Conservation (phyloP, 179 eudicot species). For the Heliamphora pulchella region DNA sequence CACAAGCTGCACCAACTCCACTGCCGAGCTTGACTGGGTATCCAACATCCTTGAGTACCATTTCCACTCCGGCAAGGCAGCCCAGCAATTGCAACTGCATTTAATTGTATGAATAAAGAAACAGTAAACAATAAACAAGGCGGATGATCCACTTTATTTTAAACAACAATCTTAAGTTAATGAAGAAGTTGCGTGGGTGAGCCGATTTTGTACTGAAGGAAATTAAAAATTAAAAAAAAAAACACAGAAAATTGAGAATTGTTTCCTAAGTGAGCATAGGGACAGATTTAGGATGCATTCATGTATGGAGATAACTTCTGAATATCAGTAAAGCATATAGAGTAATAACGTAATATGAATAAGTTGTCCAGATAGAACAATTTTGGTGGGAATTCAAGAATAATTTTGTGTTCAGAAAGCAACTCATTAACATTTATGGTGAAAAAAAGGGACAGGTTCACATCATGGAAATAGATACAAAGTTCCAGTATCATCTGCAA, state of each 20-base stretch:
- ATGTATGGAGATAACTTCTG: background rate
- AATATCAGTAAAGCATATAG: too few species aligned
- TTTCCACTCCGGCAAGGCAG: constrained; percentile 65
- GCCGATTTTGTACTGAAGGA: too few species aligned
- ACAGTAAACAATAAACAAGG: background rate
- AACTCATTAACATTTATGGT: background rate
- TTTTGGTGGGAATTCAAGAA: background rate
- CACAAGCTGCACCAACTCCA: constrained; percentile 87
- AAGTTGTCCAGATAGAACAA: background rate
- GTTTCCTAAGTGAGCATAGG: background rate
- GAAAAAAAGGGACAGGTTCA: background rate
- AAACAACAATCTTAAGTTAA: background rate
- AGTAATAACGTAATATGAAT: too few species aligned
- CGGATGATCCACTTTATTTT: too few species aligned
- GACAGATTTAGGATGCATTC: background rate
- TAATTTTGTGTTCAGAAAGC: background rate
- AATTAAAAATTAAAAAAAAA: too few species aligned
- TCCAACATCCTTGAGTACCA: constrained; percentile 59
- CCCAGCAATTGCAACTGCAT: constrained; percentile 91
- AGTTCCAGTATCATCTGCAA: too few species aligned
- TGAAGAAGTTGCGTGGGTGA: background rate
- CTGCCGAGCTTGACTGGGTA: constrained; percentile 94
- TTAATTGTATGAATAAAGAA: background rate
- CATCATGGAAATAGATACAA: background rate
- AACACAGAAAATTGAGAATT: background rate